These are phyloP conservation scores for Apiospora pterosperma DNA, from an alignment of 2,329 filamentous ascomycete species.

Conservation along the genomic window DNA sequence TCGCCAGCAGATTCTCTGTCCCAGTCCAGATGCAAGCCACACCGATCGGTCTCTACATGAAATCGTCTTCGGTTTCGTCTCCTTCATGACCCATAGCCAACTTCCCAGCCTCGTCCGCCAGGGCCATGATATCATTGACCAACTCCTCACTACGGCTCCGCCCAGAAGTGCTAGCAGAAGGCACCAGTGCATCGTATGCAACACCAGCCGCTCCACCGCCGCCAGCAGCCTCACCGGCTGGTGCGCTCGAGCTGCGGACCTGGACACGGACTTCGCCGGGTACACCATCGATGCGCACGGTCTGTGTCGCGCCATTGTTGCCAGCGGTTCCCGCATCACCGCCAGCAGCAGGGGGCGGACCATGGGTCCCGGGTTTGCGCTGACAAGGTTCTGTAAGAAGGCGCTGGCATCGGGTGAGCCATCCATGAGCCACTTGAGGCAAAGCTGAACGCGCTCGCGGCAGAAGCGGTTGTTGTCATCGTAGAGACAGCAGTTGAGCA, in stretches of 20 bases:
- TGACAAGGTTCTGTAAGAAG: slow-evolving; percentile 63
- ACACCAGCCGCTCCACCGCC: not conserved
- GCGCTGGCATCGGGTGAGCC: slow-evolving; percentile 70
- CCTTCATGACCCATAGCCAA: slow-evolving; percentile 12
- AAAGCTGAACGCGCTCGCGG: slow-evolving; percentile 85
- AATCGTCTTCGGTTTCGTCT: slow-evolving; percentile 11
- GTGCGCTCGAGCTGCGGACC: slow-evolving; percentile 36
- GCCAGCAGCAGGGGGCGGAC: slow-evolving; percentile 16
- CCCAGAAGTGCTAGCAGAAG: not conserved
- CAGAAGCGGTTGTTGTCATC: slow-evolving; percentile 94
- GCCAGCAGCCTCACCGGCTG: slow-evolving; percentile 14
- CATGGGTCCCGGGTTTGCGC: slow-evolving; percentile 20
- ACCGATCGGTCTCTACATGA: slow-evolving; percentile 6
- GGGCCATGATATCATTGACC: slow-evolving; percentile 27
- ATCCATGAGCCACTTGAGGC: slow-evolving; percentile 78
- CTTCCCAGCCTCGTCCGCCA: slow-evolving; percentile 18
- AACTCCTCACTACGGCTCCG: slow-evolving; percentile 26
- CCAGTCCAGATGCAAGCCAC: not conserved
- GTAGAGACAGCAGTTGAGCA: slow-evolving; percentile 85
- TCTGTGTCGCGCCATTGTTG: slow-evolving; percentile 27
- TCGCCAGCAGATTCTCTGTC: not conserved
- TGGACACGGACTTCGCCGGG: slow-evolving; percentile 55
- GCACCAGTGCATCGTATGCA: not conserved
- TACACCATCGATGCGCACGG: slow-evolving; percentile 52
- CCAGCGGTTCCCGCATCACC: slow-evolving; percentile 20